Evolutionary conservation across 83 land plant species (phyloP), one percentile per base, ranked within the genome.

Genomic region (Picea engelmannii): DNA sequence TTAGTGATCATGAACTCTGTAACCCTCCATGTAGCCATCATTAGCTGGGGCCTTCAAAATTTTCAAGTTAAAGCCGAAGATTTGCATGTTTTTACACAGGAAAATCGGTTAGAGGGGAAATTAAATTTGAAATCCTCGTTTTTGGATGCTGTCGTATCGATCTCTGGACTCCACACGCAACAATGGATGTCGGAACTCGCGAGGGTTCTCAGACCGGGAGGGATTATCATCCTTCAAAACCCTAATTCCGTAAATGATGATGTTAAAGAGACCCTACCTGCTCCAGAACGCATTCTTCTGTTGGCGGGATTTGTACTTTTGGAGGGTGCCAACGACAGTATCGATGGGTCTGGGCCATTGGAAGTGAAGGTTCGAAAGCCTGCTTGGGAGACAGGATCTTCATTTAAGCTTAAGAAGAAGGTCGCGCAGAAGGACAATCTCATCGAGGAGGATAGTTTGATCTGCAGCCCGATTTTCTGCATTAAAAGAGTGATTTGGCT

Each of bases 161-260:
- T 89, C 20, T 81, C 73, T 27, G 89, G 79, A 27, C 49, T 81
- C 77, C 81, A 70, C 60, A 21, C 52, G 44, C 88, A 84, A 52
- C 20, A 44, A 44, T 85, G 88, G 89, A 47, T 85, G 81, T 63
- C 5, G 10, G 92, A 88, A 69, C 76, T 88, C 15, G 75, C 65
- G 4, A 88, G 87, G 80, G 86, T 86, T 20, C 73, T 90, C 84
- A 86, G 85, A 82, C 89, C 90, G 78, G 90, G 89, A 80, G 92
- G 89, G 17, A 80, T 42, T 20, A 23, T 90, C 12, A 38, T 88
- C 8, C 35, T 31, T 31, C 35, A 31, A 31, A 31, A 31, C 35
- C 35, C 35, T 31, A 31, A 31, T 31, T 31, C 64, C 31, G 44
- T 27, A 73, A 44, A 73, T 73, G 17, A 35, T 20, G 55, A 73